Evolutionary conservation across 768 basidiomycete species (phyloP), one percentile per base, ranked within the genome.

Genomic region (Boletales sp.): DNA sequence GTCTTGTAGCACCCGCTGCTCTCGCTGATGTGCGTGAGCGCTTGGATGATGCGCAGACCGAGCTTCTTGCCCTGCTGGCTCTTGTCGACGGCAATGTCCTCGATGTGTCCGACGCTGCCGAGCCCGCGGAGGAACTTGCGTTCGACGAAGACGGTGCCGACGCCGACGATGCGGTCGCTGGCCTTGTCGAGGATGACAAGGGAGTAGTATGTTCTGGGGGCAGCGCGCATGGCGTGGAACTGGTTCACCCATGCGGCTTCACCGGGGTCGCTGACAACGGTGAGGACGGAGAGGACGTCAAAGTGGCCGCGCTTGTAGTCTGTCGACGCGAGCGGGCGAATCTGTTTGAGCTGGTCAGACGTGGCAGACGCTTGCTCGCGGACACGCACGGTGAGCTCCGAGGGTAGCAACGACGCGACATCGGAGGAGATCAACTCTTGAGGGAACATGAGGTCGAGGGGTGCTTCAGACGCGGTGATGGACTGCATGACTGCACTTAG

Each of bases 1-100:
- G 94, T 94, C 84, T 99, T 99, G 74, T 98, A 99, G 69, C 88
- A 79, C 40, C 94, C 84, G 53, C 74, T 71, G 55, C 67, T 72
- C 79, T 94, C 87, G 66, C 90, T 89, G 62, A 98, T 84, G 46
- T 77, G 78, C 2, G 87, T 90, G 59, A 98, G 76, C 5, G 90
- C 87, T 58, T 90, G 79, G 64, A 99, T 93, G 58, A 98, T 76
- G 58, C 86, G 78, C 70, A 90, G 68, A 0, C 96, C 96, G 31
- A 99, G 77, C 68, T 91, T 94, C 72, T 87, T 87, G 31, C 96
- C 96, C 75, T 96, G 94, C 71, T 88, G 81, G 38, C 68, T 74
- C 70, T 86, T 84, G 70, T 89, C 83, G 17, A 99, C 94, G 4
- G 92, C 94, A 54, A 99, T 96, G 66, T 99, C 96, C 71, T 99